A percentile compares a stretch with the other conserved stretches of the same genome.
phyloP scores from a whole-genome alignment of 2,329 filamentous ascomycete species.

The Fusarium cyanostomum region DNA sequence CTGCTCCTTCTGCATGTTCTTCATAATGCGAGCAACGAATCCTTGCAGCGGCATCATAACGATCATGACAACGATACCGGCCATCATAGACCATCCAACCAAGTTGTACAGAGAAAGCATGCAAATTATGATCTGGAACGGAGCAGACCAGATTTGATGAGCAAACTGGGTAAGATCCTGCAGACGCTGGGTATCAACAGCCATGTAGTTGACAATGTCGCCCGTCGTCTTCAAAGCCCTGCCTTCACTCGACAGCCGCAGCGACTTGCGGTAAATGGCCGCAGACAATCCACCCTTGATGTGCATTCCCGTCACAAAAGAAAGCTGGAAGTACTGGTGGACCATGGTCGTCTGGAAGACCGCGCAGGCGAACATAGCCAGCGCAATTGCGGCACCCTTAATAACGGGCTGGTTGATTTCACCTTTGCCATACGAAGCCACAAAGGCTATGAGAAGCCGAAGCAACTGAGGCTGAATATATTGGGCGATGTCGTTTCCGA shows the following conservation, averaged over 20 bases:
- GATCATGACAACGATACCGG: conserved; percentile 93
- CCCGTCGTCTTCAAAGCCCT: conserved; percentile 89
- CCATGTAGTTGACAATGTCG: conserved; percentile 99
- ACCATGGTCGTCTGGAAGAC: conserved; percentile 87
- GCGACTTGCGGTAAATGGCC: conserved; percentile 90
- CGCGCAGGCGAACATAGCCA: conserved; percentile 92
- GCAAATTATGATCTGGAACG: conserved; percentile 94
- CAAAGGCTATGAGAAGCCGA: conserved; percentile 83
- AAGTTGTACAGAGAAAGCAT: conserved; percentile 96
- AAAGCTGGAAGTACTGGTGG: conserved; percentile 96
- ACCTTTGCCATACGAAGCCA: conserved; percentile 75
- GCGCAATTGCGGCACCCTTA: conserved; percentile 84
- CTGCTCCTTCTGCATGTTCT: conserved; percentile 91
- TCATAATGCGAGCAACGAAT: conserved; percentile 91
- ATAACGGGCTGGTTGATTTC: conserved; percentile 78
- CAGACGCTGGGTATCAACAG: conserved; percentile 93
- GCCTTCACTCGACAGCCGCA: conserved; percentile 92
- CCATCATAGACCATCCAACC: conserved; percentile 95
- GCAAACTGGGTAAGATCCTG: conserved; percentile 96
- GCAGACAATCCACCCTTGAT: conserved; percentile 92
- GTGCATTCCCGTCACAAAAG: conserved; percentile 96
- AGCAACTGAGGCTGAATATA: conserved; percentile 94
- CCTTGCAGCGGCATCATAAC: conserved; percentile 98
- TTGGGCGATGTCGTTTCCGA: conserved; percentile 83
- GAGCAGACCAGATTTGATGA: conserved; percentile 95